Evolutionary conservation across 371 early-diverging fungal species (phyloP).

Genomic region (Syncephalastrum sp.): DNA sequence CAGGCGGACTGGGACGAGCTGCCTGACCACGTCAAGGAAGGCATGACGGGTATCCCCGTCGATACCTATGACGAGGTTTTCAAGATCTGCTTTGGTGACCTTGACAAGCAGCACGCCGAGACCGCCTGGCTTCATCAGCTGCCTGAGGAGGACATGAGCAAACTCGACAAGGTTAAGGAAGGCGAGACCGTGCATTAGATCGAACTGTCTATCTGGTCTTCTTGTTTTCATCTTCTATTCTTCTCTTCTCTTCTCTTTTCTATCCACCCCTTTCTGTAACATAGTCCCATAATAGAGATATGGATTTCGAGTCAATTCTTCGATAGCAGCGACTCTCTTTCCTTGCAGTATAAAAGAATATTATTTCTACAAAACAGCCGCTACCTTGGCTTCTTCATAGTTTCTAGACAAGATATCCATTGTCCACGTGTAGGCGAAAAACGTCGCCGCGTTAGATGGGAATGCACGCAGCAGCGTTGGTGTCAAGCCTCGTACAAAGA

Average conservation of each 20-base stretch:
- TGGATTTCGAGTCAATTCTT: too few relatives aligned
- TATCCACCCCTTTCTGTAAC: too few relatives aligned
- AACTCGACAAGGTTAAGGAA: conserved; percentile 6
- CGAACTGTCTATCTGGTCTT: too few relatives aligned
- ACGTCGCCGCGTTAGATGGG: conserved; percentile 85
- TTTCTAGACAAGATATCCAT: conserved; percentile 30
- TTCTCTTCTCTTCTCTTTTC: too few relatives aligned
- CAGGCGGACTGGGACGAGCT: conserved; percentile 94
- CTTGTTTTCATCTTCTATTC: too few relatives aligned
- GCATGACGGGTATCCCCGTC: conserved; percentile 82
- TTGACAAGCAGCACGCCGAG: conserved; percentile 40
- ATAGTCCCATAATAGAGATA: too few relatives aligned
- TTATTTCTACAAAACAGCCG: too few relatives aligned
- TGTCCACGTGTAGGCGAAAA: conserved; percentile 61
- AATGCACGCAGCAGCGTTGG: conserved; percentile 81
- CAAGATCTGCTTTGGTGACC: conserved; percentile 47
- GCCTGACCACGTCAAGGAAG: conserved; percentile 88
- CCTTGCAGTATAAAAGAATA: too few relatives aligned
- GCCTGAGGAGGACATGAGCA: conserved; percentile 21
- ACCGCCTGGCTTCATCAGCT: conserved; percentile 33
- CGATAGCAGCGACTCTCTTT: too few relatives aligned
- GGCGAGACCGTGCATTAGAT: too few relatives aligned
- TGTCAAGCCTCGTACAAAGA: conserved; percentile 71
- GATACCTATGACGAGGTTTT: conserved; percentile 79
- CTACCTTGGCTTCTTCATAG: too few relatives aligned